Conservation (phyloP, 352 stramenopile genomes). For the Phytophthora syringae region DNA sequence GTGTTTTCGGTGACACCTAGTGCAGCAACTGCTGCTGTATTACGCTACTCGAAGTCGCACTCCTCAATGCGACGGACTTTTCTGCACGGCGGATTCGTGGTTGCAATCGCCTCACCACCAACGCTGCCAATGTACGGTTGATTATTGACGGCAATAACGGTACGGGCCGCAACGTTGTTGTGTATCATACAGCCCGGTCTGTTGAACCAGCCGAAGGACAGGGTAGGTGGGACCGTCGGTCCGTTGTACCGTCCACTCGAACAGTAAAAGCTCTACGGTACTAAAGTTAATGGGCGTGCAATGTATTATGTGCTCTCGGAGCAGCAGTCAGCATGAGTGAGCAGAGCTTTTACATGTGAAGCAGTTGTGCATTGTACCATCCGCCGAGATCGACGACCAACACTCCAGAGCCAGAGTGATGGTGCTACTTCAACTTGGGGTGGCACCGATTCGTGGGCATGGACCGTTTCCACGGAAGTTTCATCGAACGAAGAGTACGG, state of each 20-base stretch:
- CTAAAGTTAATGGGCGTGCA: no score
- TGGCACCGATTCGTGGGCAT: slow-evolving; percentile 8
- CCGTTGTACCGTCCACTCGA: neutral
- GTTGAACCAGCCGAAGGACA: neutral
- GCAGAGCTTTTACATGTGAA: slow-evolving; percentile 1
- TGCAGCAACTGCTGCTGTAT: neutral
- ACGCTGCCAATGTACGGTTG: neutral
- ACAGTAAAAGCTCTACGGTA: no score
- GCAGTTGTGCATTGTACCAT: no score
- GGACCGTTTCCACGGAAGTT: slow-evolving; percentile 37
- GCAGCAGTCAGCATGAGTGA: no score
- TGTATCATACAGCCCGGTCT: neutral
- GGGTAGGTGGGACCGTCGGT: no score
- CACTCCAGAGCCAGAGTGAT: no score
- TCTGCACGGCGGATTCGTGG: slow-evolving; percentile 4
- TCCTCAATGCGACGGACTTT: slow-evolving; percentile 1
- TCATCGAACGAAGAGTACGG: slow-evolving; percentile 27
- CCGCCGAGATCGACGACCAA: no score
- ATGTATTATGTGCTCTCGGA: no score
- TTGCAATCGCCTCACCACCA: slow-evolving; percentile 1
- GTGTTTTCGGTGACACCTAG: no score
- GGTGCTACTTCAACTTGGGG: slow-evolving; percentile 1
- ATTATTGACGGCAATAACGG: neutral
- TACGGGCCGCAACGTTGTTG: neutral
- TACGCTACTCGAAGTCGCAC: neutral